These are phyloP conservation scores for Suhomyces choctaworum DNA, from an alignment of 1,139 yeast genomes.

Conservation along the genomic window DNA sequence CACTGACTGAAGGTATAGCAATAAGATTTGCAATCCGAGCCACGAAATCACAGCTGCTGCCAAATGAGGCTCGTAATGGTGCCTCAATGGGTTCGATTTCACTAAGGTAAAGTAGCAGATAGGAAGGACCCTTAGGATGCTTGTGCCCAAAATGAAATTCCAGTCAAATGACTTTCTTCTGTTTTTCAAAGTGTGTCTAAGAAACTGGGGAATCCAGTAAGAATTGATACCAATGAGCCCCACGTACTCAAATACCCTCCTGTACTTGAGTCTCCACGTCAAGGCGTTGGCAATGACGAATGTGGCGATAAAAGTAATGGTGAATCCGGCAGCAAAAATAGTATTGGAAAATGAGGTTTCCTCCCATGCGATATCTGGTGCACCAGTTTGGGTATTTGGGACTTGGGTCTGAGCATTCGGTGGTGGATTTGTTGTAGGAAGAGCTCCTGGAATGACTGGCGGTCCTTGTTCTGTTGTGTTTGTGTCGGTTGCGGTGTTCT, in stretches of 20 bases:
- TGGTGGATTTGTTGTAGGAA: conserved; percentile 9
- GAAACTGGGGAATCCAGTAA: conserved; percentile 89
- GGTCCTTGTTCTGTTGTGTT: conserved; percentile 1
- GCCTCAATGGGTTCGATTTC: conserved; percentile 49
- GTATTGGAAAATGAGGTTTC: conserved; percentile 61
- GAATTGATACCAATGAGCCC: conserved; percentile 59
- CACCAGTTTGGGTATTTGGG: not conserved
- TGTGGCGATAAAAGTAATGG: conserved; percentile 56
- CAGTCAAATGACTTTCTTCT: conserved; percentile 65
- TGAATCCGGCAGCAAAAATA: conserved; percentile 62
- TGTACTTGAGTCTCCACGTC: conserved; percentile 61
- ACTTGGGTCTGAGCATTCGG: conserved; percentile 4
- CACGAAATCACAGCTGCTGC: conserved; percentile 49
- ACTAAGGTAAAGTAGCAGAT: conserved; percentile 58
- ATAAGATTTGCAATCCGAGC: conserved; percentile 54
- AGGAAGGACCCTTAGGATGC: conserved; percentile 64
- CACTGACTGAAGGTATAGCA: conserved; percentile 60
- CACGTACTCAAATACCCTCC: conserved; percentile 59
- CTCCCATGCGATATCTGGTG: conserved; percentile 16
- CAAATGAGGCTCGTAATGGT: conserved; percentile 55
- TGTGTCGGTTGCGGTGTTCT: not conserved
- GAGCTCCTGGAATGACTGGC: conserved; percentile 4
- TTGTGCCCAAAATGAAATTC: conserved; percentile 70
- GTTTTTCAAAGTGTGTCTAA: conserved; percentile 74
- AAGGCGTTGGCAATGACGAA: conserved; percentile 59